These are phyloP conservation scores for Metarhizium album DNA, from an alignment of 2,329 filamentous ascomycete species.

Conservation along the genomic window DNA sequence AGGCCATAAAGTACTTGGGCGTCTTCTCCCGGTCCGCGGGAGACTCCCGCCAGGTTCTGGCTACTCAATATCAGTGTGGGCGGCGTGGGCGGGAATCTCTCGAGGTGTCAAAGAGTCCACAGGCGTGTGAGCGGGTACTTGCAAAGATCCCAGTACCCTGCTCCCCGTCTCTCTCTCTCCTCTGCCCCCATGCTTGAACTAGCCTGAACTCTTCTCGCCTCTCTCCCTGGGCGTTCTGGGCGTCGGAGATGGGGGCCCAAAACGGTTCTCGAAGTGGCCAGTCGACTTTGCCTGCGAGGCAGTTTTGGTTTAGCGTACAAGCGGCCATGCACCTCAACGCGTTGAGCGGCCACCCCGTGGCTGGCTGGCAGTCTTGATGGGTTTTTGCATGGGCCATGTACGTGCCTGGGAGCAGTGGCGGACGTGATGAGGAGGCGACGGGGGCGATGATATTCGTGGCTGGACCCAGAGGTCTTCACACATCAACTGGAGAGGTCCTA, in stretches of 20 bases:
- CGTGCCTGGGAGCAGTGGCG: background rate
- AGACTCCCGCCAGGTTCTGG: background rate
- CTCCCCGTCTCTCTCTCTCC: conserved; percentile 1
- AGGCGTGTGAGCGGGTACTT: background rate
- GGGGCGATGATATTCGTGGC: background rate
- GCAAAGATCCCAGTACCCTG: background rate
- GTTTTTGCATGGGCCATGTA: background rate
- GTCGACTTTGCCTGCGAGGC: background rate
- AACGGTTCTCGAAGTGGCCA: background rate
- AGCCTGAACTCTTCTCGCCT: background rate
- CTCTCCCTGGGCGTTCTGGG: background rate
- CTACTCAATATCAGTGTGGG: background rate
- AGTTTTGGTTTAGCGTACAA: background rate
- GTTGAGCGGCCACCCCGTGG: background rate
- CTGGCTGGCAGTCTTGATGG: background rate
- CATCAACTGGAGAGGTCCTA: no score
- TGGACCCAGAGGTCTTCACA: no score
- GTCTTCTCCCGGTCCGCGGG: background rate
- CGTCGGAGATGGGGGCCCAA: background rate
- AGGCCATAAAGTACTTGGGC: conserved; percentile 18
- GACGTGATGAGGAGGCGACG: background rate
- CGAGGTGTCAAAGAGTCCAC: background rate
- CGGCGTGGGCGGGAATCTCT: conserved; percentile 1
- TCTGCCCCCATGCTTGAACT: background rate
- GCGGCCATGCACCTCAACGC: no score